phyloP scores from a whole-genome alignment of 2,329 filamentous ascomycete species.

The Didymella arachidicola region DNA sequence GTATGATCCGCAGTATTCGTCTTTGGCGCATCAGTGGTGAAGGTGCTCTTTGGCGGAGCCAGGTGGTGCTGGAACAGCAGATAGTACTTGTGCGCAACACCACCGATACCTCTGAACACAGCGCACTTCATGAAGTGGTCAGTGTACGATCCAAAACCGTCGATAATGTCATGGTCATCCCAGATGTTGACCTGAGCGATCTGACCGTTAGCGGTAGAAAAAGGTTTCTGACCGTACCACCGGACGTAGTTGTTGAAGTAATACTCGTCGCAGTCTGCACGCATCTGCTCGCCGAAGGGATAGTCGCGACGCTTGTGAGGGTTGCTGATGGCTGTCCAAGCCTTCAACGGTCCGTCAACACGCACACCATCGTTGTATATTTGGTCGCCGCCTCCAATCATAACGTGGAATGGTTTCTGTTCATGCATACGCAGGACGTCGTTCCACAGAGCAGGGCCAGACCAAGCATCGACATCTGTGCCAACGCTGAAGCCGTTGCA shows the following conservation, averaged over 20 bases:
- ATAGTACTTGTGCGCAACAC: constrained; percentile 67
- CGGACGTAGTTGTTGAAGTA: constrained; percentile 68
- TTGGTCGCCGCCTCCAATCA: constrained; percentile 92
- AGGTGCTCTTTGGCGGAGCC: constrained; percentile 83
- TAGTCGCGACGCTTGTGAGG: constrained; percentile 67
- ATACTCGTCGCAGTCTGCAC: constrained; percentile 66
- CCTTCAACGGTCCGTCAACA: constrained; percentile 78
- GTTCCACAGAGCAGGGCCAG: constrained; percentile 69
- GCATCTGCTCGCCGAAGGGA: constrained; percentile 70
- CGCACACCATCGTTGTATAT: constrained; percentile 80
- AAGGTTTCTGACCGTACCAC: constrained; percentile 75
- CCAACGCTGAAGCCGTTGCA: constrained; percentile 74
- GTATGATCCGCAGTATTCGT: constrained; percentile 59
- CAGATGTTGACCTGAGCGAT: constrained; percentile 72
- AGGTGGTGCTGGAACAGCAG: constrained; percentile 77
- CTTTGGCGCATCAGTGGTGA: constrained; percentile 74
- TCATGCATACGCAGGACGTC: constrained; percentile 69
- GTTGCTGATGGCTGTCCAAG: constrained; percentile 68
- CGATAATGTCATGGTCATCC: constrained; percentile 73
- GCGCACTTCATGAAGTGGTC: constrained; percentile 72
- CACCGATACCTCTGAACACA: constrained; percentile 71
- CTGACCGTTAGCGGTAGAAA: constrained; percentile 66
- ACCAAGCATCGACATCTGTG: constrained; percentile 69
- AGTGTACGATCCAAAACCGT: constrained; percentile 71
- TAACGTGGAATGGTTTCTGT: constrained; percentile 68